Base-by-base conservation (phyloP, 768 basidiomycete species). In the Suillus ampliporus region DNA sequence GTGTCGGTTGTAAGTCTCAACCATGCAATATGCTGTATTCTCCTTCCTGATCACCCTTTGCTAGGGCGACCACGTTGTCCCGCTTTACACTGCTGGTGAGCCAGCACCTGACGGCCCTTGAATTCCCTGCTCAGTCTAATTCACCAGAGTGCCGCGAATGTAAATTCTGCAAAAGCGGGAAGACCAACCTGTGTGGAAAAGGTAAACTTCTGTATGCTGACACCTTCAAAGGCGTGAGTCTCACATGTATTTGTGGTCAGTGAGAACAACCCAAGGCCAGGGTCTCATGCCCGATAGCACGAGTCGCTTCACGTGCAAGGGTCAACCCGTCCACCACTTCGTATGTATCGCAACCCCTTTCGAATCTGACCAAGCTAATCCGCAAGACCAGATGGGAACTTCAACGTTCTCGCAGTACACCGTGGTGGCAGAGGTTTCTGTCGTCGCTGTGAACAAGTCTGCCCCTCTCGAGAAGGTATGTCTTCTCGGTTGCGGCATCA, bases 331-430 rank as follows among this genome's bases (percentile, higher is more conserved):
- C 68, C 83, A 89, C 72, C 97, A 99, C 76, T 99, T 99, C 71
- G 95, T 97, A 66, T 67, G 92, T 80, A 8, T 48, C 57, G 28
- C 46, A 26, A 13, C 60, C 23, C n/a, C 28, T 14, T n/a, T 40
- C 5, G 46, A 52, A 46, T 47, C 48, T 23, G 52, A 46, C 44
- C 1, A 2, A 7, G 11, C 37, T 15, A 41, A 50, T 44, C 63
- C 52, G 61, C 44, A 11, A 41, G 17, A 52, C n/a, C 61, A 97
- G 95, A 99, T 99, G 97, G 97, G 97, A 47, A 94, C 91, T 31
- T 99, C 97, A 37, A 97, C 97, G 3, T 99, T 99, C 82, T 97
- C 97, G n/a, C 96, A 99, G 75, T 99, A 99, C 82, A 97, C 97
- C 9, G 97, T 99, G 63, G 95, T 99, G 3, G 92, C 95, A 51